A percentile compares a stretch with the other conserved stretches of the same genome.
phyloP scores from a whole-genome alignment of 2,329 filamentous ascomycete genomes.

The Hortaea werneckii region DNA sequence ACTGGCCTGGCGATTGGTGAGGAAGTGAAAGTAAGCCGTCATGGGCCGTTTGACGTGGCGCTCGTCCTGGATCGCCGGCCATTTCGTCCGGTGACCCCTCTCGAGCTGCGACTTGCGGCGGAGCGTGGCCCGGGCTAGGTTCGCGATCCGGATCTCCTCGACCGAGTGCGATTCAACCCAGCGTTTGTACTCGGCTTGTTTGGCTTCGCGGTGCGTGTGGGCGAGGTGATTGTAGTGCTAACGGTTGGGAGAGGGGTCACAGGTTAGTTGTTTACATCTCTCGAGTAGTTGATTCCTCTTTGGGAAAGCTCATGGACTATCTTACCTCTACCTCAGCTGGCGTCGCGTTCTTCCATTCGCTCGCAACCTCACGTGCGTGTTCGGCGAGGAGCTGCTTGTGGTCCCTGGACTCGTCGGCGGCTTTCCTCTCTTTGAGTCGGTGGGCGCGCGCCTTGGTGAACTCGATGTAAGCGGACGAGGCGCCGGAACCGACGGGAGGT shows the following conservation, averaged over 20 bases:
- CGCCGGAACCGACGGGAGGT: slow-evolving; percentile 12
- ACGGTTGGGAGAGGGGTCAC: not conserved
- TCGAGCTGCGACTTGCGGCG: slow-evolving; percentile 6
- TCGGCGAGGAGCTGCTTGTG: not conserved
- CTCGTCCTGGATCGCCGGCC: slow-evolving; percentile 43
- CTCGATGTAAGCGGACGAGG: not conserved
- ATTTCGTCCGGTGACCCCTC: slow-evolving; percentile 6
- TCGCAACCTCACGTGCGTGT: slow-evolving; percentile 18
- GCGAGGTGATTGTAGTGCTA: slow-evolving; percentile 47
- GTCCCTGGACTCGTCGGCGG: not conserved
- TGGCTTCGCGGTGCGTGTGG: slow-evolving; percentile 36
- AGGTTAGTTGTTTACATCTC: not conserved
- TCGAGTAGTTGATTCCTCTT: not conserved
- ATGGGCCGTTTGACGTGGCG: slow-evolving; percentile 34
- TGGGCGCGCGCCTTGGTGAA: not conserved
- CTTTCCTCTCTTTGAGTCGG: slow-evolving; percentile 2
- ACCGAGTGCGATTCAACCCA: slow-evolving; percentile 49
- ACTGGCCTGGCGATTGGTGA: slow-evolving; percentile 32
- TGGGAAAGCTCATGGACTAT: not conserved
- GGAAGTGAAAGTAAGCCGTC: slow-evolving; percentile 36
- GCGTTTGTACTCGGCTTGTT: slow-evolving; percentile 35
- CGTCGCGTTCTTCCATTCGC: slow-evolving; percentile 39
- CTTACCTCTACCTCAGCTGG: slow-evolving; percentile 37
- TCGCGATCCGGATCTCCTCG: slow-evolving; percentile 49
- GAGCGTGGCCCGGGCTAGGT: slow-evolving; percentile 43